Base-by-base conservation (phyloP, 1,139 yeast genomes). In the Yamadazyma epiphylla region DNA sequence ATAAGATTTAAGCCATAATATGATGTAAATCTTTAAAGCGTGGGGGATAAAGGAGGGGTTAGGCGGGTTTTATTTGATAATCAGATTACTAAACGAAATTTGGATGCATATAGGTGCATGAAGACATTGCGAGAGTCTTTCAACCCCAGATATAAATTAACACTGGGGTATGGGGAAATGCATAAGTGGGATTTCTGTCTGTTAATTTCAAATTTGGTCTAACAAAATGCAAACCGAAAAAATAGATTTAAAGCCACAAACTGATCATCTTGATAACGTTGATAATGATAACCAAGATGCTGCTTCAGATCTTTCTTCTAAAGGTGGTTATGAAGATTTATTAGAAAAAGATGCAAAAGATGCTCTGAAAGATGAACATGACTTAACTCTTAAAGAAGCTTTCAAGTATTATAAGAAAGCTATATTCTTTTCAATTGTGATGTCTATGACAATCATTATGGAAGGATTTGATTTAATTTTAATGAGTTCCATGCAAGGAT, bases 381-480 rank as follows among this genome's bases (percentile, higher is more conserved):
- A 33, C 3, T 28, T 48, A 28, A 35, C 46, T 2, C 24, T 42
- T 9, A 9, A n/a, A 2, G 42, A 43, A 22, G 51, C 51, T 6
- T 19, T 48, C 14, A 35, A 33, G 24, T 32, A 39, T 9, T 43
- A 49, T 25, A 42, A 37, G 21, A 35, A 31, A 25, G 50, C 49
- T 11, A 36, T 48, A 14, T 29, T 42, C n/a, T 51, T 54, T 53
- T 41, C 52, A 10, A 32, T 43, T 24, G 42, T 48, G 8, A 30
- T 51, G 31, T 42, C 49, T 13, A 38, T 42, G 14, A 46, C 53
- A 15, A 48, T 49, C 26, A 32, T 50, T 11, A 51, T 51, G 55
- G 55, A 49, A 33, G 55, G 53, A 19, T 51, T 49, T 36, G 55
- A 51, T 35, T 36, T 34, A 19, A 46, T 37, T 25, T 38, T 50